Evolutionary conservation across 2,329 filamentous ascomycete species (phyloP).

Genomic region (Cordyceps cateniannulata): DNA sequence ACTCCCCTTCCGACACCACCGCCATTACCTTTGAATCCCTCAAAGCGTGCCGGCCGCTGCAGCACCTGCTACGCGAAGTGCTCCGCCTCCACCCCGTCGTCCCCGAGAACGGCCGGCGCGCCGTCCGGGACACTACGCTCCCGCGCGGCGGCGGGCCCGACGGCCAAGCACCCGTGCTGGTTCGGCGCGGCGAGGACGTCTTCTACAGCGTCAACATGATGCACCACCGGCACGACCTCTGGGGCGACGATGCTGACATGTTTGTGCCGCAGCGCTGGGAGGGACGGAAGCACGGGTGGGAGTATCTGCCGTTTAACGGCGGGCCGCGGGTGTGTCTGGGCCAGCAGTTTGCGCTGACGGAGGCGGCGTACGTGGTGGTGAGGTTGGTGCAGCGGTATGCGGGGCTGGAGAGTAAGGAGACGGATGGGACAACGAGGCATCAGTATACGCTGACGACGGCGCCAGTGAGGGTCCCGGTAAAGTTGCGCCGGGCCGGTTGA

Average conservation of each 20-base stretch:
- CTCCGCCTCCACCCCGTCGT: conserved; percentile 29
- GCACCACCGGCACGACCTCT: conserved; percentile 29
- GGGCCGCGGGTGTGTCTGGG: conserved; percentile 53
- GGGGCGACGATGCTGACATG: conserved; percentile 27
- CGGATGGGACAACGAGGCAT: no score
- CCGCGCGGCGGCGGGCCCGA: conserved; percentile 31
- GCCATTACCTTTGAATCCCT: conserved; percentile 16
- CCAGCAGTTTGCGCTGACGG: conserved; percentile 67
- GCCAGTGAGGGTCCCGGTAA: no score
- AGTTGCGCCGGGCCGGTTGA: no score
- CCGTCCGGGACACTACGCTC: conserved; percentile 25
- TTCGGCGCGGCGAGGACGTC: conserved; percentile 27
- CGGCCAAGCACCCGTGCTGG: conserved; percentile 24
- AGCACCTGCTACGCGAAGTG: conserved; percentile 20
- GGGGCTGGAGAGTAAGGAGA: no score
- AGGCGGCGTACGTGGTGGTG: conserved; percentile 62
- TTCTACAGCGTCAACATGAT: conserved; percentile 20
- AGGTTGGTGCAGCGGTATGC: conserved; percentile 54
- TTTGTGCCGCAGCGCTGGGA: conserved; percentile 34
- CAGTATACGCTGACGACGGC: no score
- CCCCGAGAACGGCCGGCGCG: conserved; percentile 27
- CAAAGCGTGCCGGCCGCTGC: conserved; percentile 20
- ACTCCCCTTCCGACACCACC: not conserved
- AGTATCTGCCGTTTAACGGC: conserved; percentile 30
- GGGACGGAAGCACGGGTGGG: conserved; percentile 23